Evolutionary conservation across 441 rosid genomes (phyloP), one percentile per base, ranked within the genome.

Genomic region (Eutrema salsugineum): DNA sequence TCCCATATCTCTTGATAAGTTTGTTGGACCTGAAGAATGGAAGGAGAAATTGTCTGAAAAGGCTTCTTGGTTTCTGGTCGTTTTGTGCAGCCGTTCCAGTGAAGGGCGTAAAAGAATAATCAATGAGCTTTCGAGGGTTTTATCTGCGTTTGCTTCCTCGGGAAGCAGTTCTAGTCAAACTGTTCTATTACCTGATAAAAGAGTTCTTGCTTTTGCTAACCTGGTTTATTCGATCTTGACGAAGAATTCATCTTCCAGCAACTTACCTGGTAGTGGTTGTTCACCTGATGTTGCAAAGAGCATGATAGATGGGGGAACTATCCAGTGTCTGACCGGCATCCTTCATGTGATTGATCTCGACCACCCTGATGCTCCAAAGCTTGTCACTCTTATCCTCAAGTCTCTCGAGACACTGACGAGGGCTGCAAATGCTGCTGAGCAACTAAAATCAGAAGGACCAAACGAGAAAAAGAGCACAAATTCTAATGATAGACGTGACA

Each of bases 271-370:
- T 68, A 84, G 95, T 70, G 97, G 97, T 59, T 93, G 92, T 77
- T 91, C 97, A 10, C 93, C 97, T 12, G 99, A 95, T 68, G 89
- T 95, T 68, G 98, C 99, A 57, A 95, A 88, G 84, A 85, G 91
- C 83, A 93, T 95, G 99, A 93, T 95, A 65, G 98, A 93, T 76
- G 97, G 96, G 50, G 93, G 98, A 66, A 86, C 91, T 84, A 93
- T 91, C 53, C 90, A 78, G 73, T 89, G 88, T 80, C 73, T 95
- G 46, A 91, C 95, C 38, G 82, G 83, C 78, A 85, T 95, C 83
- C 94, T 95, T 78, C 84, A 87, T 69, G 96, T 84, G 71, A 80
- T 95, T 61, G 99, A 95, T 83, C 84, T 95, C 66, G 99, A 95
- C 76, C 98, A 95, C 84, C 98, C 98, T 63, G 94, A 95, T 81